These are phyloP conservation scores for Pseudomonodictys pantanalensis DNA, from an alignment of 495 filamentous ascomycete species.

Conservation along the genomic window DNA sequence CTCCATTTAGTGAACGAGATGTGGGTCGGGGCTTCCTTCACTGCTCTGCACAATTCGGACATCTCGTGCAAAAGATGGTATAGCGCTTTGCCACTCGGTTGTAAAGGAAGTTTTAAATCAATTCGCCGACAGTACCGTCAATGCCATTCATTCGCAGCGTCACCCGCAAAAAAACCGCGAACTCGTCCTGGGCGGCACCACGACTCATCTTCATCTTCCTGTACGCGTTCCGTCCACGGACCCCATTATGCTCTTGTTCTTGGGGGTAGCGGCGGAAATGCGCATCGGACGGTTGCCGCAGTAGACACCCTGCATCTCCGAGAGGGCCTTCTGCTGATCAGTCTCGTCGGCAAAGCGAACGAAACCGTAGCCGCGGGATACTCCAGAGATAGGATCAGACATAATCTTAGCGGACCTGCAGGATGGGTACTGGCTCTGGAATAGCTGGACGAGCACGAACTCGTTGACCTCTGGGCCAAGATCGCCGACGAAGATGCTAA, in stretches of 20 bases:
- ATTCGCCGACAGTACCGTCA: no score
- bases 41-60: no score
- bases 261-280: conserved; percentile 97
- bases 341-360: conserved; percentile 92
- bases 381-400: conserved; percentile 96
- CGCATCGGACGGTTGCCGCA: conserved; percentile 99
- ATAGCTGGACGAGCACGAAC: conserved; percentile 93
- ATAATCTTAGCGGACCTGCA: conserved; percentile 99
- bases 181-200: no score
- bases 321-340: conserved; percentile 91
- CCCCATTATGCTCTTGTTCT: conserved; percentile 87
- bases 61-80: no score
- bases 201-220: no score
- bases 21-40: no score
- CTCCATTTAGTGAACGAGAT: no score
- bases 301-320: conserved; percentile 99
- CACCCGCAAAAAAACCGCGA: no score
- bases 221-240: no score
- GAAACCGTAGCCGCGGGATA: conserved; percentile 97
- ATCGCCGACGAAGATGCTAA: conserved; percentile 95
- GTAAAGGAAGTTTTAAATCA: no score
- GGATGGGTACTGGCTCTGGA: conserved; percentile 90
- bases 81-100: no score
- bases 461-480: conserved; percentile 98
- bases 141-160: no score